A percentile compares a stretch with the other conserved stretches of the same genome.
Evolutionary conservation across 2,329 filamentous ascomycete genomes (phyloP).

Genomic region (Fusarium zealandicum): DNA sequence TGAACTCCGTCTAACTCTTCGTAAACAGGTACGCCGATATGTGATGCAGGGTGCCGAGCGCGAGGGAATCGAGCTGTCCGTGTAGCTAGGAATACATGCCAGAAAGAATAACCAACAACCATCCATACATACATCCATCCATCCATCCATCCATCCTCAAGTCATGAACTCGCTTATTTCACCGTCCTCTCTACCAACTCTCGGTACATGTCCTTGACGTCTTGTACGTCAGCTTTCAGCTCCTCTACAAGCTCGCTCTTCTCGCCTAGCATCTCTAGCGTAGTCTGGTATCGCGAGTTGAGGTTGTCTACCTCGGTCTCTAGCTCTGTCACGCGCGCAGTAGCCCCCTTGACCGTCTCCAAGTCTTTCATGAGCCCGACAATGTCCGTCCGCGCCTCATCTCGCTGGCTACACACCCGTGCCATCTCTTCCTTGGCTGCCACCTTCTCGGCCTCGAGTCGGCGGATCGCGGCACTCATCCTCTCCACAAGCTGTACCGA

Average conservation of each 20-base stretch:
- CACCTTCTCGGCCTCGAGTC: constrained; percentile 90
- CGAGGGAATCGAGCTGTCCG: constrained; percentile 75
- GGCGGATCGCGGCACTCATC: constrained; percentile 91
- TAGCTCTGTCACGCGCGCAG: constrained; percentile 67
- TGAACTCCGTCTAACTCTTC: constrained; percentile 34
- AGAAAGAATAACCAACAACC: constrained; percentile 14
- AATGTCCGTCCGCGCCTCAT: constrained; percentile 92
- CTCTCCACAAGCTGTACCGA: constrained; percentile 95
- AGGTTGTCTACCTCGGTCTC: constrained; percentile 73
- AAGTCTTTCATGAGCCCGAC: constrained; percentile 87
- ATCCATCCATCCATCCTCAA: constrained; percentile 11
- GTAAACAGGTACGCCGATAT: constrained; percentile 71
- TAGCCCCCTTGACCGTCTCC: constrained; percentile 70
- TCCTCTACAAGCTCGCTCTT: constrained; percentile 96
- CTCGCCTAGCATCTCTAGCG: constrained; percentile 92
- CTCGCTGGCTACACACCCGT: constrained; percentile 82
- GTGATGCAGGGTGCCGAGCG: constrained; percentile 80
- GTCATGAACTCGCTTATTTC: constrained; percentile 55
- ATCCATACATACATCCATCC: constrained; percentile 11
- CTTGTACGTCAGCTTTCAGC: constrained; percentile 83
- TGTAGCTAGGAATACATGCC: constrained; percentile 37
- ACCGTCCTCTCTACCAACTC: constrained; percentile 88
- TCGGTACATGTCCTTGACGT: constrained; percentile 95
- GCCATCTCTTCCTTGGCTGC: constrained; percentile 85
- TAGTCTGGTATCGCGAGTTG: constrained; percentile 84